These are phyloP conservation scores for Cryphonectria nitschkei DNA, from an alignment of 2,329 filamentous ascomycete species.

Conservation along the genomic window DNA sequence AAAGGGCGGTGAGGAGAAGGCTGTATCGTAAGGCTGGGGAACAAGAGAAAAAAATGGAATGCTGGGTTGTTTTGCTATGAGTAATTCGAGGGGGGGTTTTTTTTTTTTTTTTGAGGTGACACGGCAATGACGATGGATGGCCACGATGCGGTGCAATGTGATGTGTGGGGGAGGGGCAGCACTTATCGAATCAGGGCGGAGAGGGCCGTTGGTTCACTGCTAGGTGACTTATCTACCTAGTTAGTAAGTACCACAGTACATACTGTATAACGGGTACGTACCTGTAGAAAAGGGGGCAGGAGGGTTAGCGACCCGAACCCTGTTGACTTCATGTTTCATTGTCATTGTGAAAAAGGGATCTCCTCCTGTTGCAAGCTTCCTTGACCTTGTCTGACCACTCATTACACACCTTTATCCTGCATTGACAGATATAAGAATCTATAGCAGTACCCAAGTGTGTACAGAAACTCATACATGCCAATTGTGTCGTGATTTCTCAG, in stretches of 20 bases:
- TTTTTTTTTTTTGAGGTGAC: no score
- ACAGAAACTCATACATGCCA: no score
- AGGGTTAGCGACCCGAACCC: neutral
- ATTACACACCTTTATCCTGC: neutral
- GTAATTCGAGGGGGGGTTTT: neutral
- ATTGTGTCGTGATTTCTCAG: no score
- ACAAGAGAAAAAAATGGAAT: no score
- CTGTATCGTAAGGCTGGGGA: neutral
- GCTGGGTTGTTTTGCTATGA: neutral
- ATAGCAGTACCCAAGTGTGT: no score
- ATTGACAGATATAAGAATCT: neutral
- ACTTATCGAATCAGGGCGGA: neutral
- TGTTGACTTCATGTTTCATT: neutral
- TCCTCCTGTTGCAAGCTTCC: neutral
- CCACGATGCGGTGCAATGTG: neutral
- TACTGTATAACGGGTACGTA: neutral
- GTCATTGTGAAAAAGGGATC: neutral
- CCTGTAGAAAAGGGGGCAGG: neutral
- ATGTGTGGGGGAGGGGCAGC: neutral
- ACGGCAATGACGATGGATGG: neutral
- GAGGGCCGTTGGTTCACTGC: neutral
- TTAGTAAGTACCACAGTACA: no score
- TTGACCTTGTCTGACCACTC: neutral
- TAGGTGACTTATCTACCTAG: neutral
- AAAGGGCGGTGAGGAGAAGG: neutral